These are phyloP conservation scores for Mucuna pruriens DNA, from an alignment of 306 rosid species.

Conservation along the genomic window DNA sequence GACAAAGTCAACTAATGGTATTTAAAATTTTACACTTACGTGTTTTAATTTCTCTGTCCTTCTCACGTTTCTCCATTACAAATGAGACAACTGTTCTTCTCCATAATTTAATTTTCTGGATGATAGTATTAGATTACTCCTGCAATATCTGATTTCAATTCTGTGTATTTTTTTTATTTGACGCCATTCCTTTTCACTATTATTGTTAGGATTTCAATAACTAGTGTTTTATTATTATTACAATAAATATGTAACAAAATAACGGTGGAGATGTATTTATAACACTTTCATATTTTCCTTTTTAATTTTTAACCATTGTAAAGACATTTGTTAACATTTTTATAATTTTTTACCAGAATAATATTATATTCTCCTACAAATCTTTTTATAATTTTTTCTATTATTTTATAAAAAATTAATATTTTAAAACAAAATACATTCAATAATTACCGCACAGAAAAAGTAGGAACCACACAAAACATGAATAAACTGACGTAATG, in stretches of 20 bases:
- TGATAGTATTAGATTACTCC: neutral
- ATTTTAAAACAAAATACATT: no score
- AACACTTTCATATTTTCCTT: no score
- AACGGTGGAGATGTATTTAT: no score
- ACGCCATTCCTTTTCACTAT: conserved; percentile 8
- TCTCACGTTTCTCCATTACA: conserved; percentile 32
- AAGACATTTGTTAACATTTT: no score
- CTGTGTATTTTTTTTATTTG: neutral
- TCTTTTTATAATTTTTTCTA: no score
- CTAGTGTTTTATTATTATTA: neutral
- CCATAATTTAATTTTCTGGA: conserved; percentile 3
- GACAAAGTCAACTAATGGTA: neutral
- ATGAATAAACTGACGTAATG: no score
- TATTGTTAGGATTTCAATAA: neutral
- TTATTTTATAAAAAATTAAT: no score
- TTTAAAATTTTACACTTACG: neutral
- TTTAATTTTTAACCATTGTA: neutral
- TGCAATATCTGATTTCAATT: neutral
- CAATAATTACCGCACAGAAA: no score
- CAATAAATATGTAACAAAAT: neutral
- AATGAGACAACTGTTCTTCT: conserved; percentile 6
- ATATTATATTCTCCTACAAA: no score
- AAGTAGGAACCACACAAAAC: no score
- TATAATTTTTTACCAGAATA: no score
- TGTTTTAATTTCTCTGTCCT: neutral